These are phyloP conservation scores for Berkeleyomyces rouxiae DNA, from an alignment of 2,329 filamentous ascomycete species.

Conservation along the genomic window DNA sequence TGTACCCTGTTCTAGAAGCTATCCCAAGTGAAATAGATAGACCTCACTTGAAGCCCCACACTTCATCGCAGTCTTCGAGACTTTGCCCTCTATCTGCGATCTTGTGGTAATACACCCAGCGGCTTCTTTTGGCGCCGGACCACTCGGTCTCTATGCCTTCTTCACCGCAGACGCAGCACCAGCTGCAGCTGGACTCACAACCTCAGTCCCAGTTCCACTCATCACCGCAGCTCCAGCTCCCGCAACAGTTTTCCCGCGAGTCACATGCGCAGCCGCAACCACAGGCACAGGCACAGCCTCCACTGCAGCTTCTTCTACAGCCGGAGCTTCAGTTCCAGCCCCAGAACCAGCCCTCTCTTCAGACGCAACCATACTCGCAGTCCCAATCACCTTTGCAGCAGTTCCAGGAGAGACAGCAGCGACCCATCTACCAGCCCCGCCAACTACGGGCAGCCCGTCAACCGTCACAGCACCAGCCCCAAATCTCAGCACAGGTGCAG, in stretches of 20 bases:
- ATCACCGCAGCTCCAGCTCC: neutral
- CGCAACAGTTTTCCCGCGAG: neutral
- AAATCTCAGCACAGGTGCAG: neutral
- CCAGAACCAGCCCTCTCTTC: neutral
- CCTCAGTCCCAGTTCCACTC: neutral
- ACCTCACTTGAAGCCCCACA: too few relatives aligned
- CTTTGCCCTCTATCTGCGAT: neutral
- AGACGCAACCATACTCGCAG: neutral
- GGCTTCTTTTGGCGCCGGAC: neutral
- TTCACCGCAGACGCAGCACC: neutral
- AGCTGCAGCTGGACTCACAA: neutral
- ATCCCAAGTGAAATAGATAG: too few relatives aligned
- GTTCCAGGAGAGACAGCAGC: neutral
- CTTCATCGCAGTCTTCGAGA: neutral
- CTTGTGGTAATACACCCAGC: neutral
- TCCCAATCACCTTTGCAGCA: neutral
- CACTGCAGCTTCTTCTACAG: neutral
- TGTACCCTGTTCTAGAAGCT: too few relatives aligned
- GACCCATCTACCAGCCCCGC: neutral
- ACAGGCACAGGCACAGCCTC: neutral
- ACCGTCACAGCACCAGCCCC: neutral
- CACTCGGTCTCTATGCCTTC: neutral
- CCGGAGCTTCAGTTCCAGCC: neutral
- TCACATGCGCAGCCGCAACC: neutral
- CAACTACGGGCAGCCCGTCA: neutral